Percentiles rank a stretch among this genome's conserved stretches.
These are phyloP conservation scores for Pleurotus citrinopileatus DNA, from an alignment of 768 basidiomycete genomes.

Conservation along the genomic window DNA sequence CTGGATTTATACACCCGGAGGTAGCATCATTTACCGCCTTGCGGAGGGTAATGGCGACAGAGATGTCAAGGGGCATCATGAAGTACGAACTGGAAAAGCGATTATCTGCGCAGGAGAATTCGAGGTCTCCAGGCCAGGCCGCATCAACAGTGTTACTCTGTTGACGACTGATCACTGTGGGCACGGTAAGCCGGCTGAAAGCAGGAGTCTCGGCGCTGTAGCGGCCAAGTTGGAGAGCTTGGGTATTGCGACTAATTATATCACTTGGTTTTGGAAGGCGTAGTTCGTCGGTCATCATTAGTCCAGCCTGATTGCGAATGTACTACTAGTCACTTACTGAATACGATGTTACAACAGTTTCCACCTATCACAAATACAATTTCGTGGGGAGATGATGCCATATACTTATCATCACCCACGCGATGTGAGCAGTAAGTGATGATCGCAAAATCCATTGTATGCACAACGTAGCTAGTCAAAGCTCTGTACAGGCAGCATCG, in stretches of 20 bases:
- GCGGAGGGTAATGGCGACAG: background rate
- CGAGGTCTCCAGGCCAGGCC: background rate
- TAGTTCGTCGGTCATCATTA: too few relatives aligned
- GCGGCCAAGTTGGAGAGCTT: background rate
- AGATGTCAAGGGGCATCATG: background rate
- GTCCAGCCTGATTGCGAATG: too few relatives aligned
- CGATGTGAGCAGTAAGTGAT: too few relatives aligned
- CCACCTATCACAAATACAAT: too few relatives aligned
- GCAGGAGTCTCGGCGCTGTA: background rate
- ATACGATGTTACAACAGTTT: too few relatives aligned
- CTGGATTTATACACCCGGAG: background rate
- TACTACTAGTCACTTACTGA: too few relatives aligned
- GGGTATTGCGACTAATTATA: background rate
- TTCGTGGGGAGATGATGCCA: too few relatives aligned
- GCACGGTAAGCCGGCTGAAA: background rate
- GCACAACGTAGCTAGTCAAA: too few relatives aligned
- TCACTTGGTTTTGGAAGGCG: background rate
- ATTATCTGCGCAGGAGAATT: background rate
- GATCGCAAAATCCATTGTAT: too few relatives aligned
- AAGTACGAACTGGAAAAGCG: background rate
- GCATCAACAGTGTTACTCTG: background rate
- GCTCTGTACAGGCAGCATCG: too few relatives aligned
- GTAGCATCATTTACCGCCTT: background rate
- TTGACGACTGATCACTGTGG: background rate
- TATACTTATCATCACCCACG: too few relatives aligned